phyloP scores from a whole-genome alignment of 257 asterid species.

The Avicennia marina region DNA sequence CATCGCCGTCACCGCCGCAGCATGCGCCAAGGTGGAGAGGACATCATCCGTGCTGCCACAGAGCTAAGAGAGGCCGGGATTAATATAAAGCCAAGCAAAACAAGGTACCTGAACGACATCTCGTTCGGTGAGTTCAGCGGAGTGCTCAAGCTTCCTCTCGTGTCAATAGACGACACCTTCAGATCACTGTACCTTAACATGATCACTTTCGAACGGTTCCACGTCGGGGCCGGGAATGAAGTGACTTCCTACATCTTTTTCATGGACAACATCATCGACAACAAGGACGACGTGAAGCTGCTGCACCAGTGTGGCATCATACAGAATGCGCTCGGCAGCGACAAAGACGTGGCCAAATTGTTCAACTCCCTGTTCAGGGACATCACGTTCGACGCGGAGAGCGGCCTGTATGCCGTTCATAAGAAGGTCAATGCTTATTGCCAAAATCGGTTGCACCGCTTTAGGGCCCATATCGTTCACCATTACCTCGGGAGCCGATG shows the following conservation, averaged over 20 bases:
- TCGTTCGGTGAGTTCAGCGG: constrained; percentile 11
- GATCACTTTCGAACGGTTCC: constrained; percentile 33
- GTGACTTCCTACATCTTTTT: constrained; percentile 34
- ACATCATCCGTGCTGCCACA: constrained; percentile 28
- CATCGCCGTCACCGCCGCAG: too few species aligned
- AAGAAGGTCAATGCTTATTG: constrained; percentile 20
- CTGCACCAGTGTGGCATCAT: not conserved
- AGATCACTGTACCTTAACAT: constrained; percentile 24
- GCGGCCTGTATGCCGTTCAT: constrained; percentile 11
- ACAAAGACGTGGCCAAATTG: not conserved
- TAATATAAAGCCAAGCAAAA: constrained; percentile 12
- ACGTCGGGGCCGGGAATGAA: constrained; percentile 31
- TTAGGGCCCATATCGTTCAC: constrained; percentile 28
- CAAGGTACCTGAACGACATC: constrained; percentile 26
- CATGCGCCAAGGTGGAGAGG: too few species aligned
- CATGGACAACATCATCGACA: constrained; percentile 37
- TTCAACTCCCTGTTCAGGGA: constrained; percentile 28
- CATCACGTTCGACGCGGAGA: constrained; percentile 14
- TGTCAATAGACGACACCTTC: constrained; percentile 20
- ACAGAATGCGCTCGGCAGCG: constrained; percentile 2
- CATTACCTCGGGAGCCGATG: constrained; percentile 43
- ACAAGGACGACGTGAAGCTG: constrained; percentile 23
- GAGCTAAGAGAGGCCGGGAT: constrained; percentile 41
- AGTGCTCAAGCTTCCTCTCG: constrained; percentile 26
- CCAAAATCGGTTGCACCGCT: constrained; percentile 16